phyloP scores from a whole-genome alignment of 1,284 basidiomycete genomes.

The Boletus semigastroideus region DNA sequence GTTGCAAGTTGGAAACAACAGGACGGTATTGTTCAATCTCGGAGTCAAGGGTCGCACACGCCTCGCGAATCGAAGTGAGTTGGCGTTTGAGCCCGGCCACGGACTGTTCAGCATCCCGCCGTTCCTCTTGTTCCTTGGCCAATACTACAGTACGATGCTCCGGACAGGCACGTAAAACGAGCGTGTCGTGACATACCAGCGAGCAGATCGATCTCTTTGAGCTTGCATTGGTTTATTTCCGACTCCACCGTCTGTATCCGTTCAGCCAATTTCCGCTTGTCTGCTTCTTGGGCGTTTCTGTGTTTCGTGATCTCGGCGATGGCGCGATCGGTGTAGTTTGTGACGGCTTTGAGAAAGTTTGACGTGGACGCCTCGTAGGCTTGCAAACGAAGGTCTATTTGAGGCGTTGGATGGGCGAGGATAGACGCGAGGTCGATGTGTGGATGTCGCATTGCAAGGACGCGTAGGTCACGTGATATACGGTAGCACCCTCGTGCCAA shows the following conservation, averaged over 20 bases:
- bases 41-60: conserved; percentile 53
- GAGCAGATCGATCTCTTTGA: conserved; percentile 70
- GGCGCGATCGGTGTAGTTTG: conserved; percentile 64
- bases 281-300: conserved; percentile 51
- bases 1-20: conserved; percentile 53
- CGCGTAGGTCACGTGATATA: conserved; percentile 24
- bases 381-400: conserved; percentile 63
- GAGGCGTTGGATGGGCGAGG: conserved; percentile 54
- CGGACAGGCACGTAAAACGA: neutral
- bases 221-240: conserved; percentile 69
- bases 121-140: conserved; percentile 67
- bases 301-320: conserved; percentile 62
- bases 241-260: conserved; percentile 55
- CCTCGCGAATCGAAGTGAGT: conserved; percentile 57
- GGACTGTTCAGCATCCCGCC: conserved; percentile 64
- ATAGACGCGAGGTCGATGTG: conserved; percentile 63
- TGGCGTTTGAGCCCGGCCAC: conserved; percentile 63
- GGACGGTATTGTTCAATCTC: conserved; percentile 71
- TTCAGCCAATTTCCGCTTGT: conserved; percentile 60
- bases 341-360: conserved; percentile 68
- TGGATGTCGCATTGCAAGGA: conserved; percentile 44
- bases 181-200: conserved; percentile 45
- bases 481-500: too few relatives aligned
- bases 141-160: conserved; percentile 48
- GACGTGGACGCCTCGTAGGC: conserved; percentile 63